These are phyloP conservation scores for Phytopythium mirpurense DNA, from an alignment of 352 stramenopile genomes.

Conservation along the genomic window DNA sequence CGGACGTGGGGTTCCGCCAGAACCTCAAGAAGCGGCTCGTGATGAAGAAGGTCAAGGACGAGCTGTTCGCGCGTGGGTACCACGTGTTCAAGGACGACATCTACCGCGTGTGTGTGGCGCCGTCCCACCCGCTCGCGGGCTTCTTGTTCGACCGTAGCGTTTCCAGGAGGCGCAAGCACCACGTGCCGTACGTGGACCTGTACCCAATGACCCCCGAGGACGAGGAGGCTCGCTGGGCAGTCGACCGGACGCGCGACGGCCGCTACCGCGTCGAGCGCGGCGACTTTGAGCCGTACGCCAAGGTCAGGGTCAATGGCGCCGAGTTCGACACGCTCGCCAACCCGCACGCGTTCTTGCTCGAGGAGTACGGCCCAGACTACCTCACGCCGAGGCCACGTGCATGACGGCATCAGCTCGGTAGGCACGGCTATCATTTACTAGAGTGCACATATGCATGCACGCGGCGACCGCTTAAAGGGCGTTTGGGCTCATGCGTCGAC, in stretches of 20 bases:
- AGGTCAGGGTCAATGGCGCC: slow-evolving; percentile 25
- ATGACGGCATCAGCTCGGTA: neutral
- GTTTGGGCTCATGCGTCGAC: no score
- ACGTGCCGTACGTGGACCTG: slow-evolving; percentile 29
- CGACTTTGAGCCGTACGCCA: slow-evolving; percentile 22
- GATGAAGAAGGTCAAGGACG: slow-evolving; percentile 8
- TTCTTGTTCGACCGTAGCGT: slow-evolving; percentile 18
- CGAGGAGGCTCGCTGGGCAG: slow-evolving; percentile 9
- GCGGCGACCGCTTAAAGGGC: neutral
- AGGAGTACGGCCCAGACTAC: slow-evolving; percentile 36
- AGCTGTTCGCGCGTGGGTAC: slow-evolving; percentile 8
- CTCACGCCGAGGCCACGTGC: slow-evolving; percentile 12
- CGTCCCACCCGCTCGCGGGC: slow-evolving; percentile 22
- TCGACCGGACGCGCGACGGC: slow-evolving; percentile 11
- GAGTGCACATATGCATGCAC: neutral
- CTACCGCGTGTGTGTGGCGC: slow-evolving; percentile 24
- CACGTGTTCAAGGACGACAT: slow-evolving; percentile 18
- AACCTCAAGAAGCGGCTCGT: slow-evolving; percentile 3
- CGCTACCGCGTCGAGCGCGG: slow-evolving; percentile 17
- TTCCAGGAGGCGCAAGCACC: slow-evolving; percentile 2
- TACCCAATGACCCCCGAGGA: slow-evolving; percentile 22
- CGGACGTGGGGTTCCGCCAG: slow-evolving; percentile 11
- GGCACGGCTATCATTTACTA: neutral
- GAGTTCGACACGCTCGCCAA: slow-evolving; percentile 35
- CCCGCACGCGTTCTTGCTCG: slow-evolving; percentile 33